These are phyloP conservation scores for Fragaria ananassa DNA, from an alignment of 306 rosid genomes.

Conservation along the genomic window DNA sequence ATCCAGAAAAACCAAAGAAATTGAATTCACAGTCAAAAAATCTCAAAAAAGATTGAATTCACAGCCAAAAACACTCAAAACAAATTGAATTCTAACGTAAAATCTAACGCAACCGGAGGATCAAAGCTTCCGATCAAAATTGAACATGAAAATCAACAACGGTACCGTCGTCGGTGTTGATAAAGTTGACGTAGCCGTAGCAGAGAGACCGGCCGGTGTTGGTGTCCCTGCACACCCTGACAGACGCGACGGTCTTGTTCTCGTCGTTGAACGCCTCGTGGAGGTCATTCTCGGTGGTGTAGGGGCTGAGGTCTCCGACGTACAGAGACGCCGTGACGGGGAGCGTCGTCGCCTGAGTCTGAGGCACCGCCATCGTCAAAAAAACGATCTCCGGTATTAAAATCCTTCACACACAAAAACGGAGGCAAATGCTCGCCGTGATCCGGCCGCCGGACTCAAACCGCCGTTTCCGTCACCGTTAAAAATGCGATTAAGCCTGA, in stretches of 20 bases:
- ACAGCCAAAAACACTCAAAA: too few species aligned
- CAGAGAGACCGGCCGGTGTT: slow-evolving; percentile 62
- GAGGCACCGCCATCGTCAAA: slow-evolving; percentile 50
- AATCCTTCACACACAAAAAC: not conserved
- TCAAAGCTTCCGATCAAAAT: not conserved
- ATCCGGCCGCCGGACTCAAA: not conserved
- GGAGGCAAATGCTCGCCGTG: not conserved
- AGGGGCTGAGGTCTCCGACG: slow-evolving; percentile 81
- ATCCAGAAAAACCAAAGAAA: not conserved
- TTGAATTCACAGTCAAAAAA: too few species aligned
- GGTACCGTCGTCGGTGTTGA: slow-evolving; percentile 61
- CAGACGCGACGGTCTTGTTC: slow-evolving; percentile 51
- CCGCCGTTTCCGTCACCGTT: slow-evolving; percentile 14
- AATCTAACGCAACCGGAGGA: not conserved
- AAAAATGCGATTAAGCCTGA: not conserved
- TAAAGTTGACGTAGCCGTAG: slow-evolving; percentile 80
- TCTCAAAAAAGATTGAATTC: not conserved
- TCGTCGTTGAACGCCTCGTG: slow-evolving; percentile 50
- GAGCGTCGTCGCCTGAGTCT: slow-evolving; percentile 33
- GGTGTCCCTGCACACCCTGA: slow-evolving; percentile 60
- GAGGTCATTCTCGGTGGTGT: slow-evolving; percentile 50
- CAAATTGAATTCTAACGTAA: not conserved
- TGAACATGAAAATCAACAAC: not conserved
- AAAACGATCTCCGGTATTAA: too few species aligned
- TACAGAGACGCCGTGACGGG: slow-evolving; percentile 59